phyloP scores from a whole-genome alignment of 1,284 basidiomycete genomes.

The Trametes pubescens region DNA sequence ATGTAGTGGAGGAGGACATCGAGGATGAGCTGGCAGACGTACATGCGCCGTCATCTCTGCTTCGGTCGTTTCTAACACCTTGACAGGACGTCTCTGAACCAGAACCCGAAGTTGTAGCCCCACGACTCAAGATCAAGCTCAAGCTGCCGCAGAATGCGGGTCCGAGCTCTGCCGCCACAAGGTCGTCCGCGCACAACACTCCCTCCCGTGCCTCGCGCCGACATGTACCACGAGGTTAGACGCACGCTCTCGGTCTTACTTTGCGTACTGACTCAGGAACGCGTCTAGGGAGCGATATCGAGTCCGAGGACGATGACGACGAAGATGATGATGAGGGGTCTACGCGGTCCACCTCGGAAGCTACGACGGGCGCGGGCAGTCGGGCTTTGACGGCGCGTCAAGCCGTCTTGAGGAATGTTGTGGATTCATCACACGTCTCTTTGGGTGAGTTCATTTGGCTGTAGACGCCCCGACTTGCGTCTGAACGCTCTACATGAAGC shows the following conservation, averaged over 20 bases:
- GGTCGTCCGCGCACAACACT: conserved; percentile 39
- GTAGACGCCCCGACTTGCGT: background rate
- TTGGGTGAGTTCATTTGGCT: conserved; percentile 49
- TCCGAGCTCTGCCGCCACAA: conserved; percentile 47
- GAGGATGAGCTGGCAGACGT: conserved; percentile 46
- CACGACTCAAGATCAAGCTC: conserved; percentile 68
- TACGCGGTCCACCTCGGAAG: conserved; percentile 43
- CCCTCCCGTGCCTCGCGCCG: conserved; percentile 41
- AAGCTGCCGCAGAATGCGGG: conserved; percentile 56
- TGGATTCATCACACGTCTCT: conserved; percentile 71
- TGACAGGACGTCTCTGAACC: conserved; percentile 43
- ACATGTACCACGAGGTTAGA: conserved; percentile 35
- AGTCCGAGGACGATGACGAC: conserved; percentile 60
- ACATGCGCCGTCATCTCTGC: conserved; percentile 18
- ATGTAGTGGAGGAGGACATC: conserved; percentile 43
- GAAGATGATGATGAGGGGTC: conserved; percentile 53
- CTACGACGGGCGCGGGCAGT: conserved; percentile 46
- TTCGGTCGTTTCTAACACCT: background rate
- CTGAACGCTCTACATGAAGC: conserved; percentile 36
- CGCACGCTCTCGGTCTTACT: background rate
- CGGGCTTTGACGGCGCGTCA: conserved; percentile 73
- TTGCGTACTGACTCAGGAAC: background rate
- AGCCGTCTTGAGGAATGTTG: conserved; percentile 73
- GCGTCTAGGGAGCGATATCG: conserved; percentile 50
- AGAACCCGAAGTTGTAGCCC: conserved; percentile 32